Percentiles rank a stretch among this genome's conserved stretches.
Evolutionary conservation across 1,284 basidiomycete species (phyloP).

Genomic region (Moniliella sp.): DNA sequence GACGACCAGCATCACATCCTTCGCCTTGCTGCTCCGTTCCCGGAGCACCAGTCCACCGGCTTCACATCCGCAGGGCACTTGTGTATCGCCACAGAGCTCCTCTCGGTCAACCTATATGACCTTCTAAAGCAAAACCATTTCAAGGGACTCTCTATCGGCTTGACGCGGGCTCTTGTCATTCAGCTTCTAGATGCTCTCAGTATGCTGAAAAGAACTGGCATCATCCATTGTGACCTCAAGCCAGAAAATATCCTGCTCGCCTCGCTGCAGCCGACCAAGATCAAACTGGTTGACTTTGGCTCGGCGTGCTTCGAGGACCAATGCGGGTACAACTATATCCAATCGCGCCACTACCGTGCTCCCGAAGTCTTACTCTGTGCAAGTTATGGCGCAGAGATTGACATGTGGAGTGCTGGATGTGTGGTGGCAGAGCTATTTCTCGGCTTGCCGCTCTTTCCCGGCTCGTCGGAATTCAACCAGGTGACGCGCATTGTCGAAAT

Average conservation of each 20-base stretch:
- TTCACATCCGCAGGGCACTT: constrained; percentile 92
- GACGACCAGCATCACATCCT: constrained; percentile 89
- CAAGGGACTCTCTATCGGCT: constrained; percentile 79
- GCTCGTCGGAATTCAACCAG: constrained; percentile 96
- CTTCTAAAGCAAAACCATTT: constrained; percentile 99
- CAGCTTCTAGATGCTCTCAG: constrained; percentile 79
- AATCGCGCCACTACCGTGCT: constrained; percentile 90
- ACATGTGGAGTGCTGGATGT: constrained; percentile 85
- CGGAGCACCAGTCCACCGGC: too few species aligned
- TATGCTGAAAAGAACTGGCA: constrained; percentile 73
- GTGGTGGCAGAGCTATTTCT: constrained; percentile 94
- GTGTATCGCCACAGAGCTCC: constrained; percentile 87
- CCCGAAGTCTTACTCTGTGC: constrained; percentile 81
- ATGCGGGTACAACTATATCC: constrained; percentile 98
- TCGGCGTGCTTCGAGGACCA: constrained; percentile 94
- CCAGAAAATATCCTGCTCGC: constrained; percentile 36
- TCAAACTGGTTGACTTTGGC: constrained; percentile 98
- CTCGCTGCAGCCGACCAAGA: constrained; percentile 76
- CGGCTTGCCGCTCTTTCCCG: constrained; percentile 78
- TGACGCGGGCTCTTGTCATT: constrained; percentile 90
- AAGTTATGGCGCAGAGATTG: constrained; percentile 80
- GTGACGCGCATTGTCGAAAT: constrained; percentile 87
- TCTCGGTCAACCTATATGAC: constrained; percentile 92
- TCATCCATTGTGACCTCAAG: constrained; percentile 95
- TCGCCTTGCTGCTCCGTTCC: constrained; percentile 61